phyloP scores from a whole-genome alignment of 352 stramenopile species.

The Phytophthora rubi region DNA sequence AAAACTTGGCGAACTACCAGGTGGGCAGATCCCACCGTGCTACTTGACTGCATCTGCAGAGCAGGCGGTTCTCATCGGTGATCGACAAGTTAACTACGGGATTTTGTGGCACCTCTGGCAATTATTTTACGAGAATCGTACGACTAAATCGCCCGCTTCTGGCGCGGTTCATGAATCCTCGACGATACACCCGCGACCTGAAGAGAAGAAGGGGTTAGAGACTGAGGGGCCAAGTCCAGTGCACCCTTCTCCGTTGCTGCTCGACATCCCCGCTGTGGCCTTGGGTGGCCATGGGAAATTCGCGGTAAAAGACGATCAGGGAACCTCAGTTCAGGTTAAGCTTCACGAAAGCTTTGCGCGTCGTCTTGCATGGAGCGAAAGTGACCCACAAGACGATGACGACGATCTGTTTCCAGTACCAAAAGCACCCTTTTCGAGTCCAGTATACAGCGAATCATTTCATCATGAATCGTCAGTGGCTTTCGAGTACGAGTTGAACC shows the following conservation, averaged over 20 bases:
- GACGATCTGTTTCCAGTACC: constrained; percentile 37
- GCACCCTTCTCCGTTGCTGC: constrained; percentile 17
- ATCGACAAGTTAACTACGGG: constrained; percentile 53
- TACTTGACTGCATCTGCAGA: constrained; percentile 26
- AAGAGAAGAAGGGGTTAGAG: neutral
- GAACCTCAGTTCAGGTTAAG: constrained; percentile 21
- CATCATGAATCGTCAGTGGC: neutral
- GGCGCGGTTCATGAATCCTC: neutral
- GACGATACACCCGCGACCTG: neutral
- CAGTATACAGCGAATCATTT: constrained; percentile 18
- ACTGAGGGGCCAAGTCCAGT: neutral
- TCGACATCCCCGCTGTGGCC: constrained; percentile 33
- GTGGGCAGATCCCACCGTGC: constrained; percentile 14
- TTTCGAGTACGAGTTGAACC: neutral
- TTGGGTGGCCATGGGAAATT: constrained; percentile 16
- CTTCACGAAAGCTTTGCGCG: constrained; percentile 30
- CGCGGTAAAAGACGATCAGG: constrained; percentile 1
- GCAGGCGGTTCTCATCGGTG: constrained; percentile 45
- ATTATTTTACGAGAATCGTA: constrained; percentile 1
- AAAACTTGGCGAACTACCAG: constrained; percentile 18
- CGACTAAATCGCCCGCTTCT: neutral
- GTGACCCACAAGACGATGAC: constrained; percentile 4
- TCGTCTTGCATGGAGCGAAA: constrained; percentile 22
- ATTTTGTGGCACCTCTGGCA: constrained; percentile 68
- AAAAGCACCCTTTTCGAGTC: constrained; percentile 24